These are phyloP conservation scores for Botrytis fragariae DNA, from an alignment of 2,329 filamentous ascomycete genomes.

Conservation along the genomic window DNA sequence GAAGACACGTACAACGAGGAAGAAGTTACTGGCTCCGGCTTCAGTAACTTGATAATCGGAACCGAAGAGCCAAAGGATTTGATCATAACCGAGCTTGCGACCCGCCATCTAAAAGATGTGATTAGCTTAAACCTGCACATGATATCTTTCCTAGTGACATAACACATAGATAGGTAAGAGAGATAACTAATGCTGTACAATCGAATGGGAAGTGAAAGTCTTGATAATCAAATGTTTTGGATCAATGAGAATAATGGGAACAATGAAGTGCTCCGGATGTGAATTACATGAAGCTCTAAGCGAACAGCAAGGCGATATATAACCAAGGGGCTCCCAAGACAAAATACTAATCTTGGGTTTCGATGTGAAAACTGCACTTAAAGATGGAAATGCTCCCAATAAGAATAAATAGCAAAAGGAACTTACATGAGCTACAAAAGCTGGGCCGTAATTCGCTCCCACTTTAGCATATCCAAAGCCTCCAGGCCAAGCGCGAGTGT, in stretches of 20 bases:
- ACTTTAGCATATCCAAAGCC: slow-evolving; percentile 92
- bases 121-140: neutral
- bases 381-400: neutral
- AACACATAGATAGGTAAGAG: neutral
- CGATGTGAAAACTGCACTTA: neutral
- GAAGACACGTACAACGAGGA: slow-evolving; percentile 54
- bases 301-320: neutral
- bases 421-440: slow-evolving; percentile 57
- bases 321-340: neutral
- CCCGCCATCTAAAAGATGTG: slow-evolving; percentile 54
- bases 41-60: slow-evolving; percentile 63
- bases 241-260: neutral
- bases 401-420: neutral
- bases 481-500: slow-evolving; percentile 88
- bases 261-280: neutral
- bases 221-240: neutral
- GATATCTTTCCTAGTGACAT: neutral
- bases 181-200: neutral
- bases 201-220: neutral
- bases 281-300: neutral
- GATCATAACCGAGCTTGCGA: slow-evolving; percentile 69
- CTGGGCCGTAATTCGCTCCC: slow-evolving; percentile 88
- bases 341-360: neutral
- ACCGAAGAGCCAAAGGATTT: slow-evolving; percentile 90
- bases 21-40: slow-evolving; percentile 90